Conservation (phyloP, 768 basidiomycete genomes). For the Termitomyces sp. region DNA sequence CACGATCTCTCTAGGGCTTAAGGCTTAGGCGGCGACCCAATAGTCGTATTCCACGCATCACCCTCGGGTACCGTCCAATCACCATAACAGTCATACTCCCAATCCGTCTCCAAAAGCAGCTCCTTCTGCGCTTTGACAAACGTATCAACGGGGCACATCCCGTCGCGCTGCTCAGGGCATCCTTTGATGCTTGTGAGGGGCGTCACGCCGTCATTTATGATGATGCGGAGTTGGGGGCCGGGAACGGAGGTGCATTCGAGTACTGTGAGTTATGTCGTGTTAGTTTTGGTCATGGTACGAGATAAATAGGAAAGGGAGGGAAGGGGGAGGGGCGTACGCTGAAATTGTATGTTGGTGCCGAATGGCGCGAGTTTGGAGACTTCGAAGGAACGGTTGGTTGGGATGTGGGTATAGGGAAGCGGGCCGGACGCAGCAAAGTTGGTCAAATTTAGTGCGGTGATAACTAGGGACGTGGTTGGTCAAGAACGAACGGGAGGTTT, state of each 20-base stretch:
- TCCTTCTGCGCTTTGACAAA: conserved; percentile 69
- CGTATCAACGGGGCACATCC: conserved; percentile 67
- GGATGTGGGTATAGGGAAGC: conserved; percentile 69
- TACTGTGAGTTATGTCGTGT: conserved; percentile 34
- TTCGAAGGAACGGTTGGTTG: conserved; percentile 58
- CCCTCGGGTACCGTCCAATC: conserved; percentile 71
- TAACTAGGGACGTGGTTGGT: conserved; percentile 34
- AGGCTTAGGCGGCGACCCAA: conserved; percentile 49
- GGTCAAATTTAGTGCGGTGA: conserved; percentile 82
- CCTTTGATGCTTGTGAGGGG: conserved; percentile 75
- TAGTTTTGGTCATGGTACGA: conserved; percentile 1
- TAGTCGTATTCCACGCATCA: conserved; percentile 64
- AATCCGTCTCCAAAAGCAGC: conserved; percentile 62
- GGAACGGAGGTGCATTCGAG: conserved; percentile 50
- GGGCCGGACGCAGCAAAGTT: conserved; percentile 70
- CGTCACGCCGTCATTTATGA: conserved; percentile 84
- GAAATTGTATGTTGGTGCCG: conserved; percentile 85
- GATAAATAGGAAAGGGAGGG: not conserved
- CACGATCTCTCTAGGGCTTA: not conserved
- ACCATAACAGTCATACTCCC: conserved; percentile 69
- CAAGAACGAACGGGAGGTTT: not conserved
- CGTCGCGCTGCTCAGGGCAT: conserved; percentile 66
- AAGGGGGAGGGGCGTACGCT: conserved; percentile 43
- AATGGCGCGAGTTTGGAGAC: conserved; percentile 80
- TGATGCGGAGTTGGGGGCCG: conserved; percentile 65